These are phyloP conservation scores for Taphrina flavorubra DNA, from an alignment of 1,139 yeast species.

Conservation along the genomic window DNA sequence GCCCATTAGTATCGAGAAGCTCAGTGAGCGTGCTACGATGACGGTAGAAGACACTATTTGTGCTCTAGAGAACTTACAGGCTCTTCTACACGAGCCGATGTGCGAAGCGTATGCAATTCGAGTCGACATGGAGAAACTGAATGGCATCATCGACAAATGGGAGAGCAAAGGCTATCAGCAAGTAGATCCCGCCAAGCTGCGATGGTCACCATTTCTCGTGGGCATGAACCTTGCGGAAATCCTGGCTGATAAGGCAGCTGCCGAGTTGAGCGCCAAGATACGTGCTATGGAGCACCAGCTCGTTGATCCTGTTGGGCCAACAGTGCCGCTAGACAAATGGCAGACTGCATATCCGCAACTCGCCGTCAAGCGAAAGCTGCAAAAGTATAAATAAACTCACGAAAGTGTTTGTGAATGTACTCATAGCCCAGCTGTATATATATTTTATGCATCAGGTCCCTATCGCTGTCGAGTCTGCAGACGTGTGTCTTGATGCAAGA, in stretches of 20 bases:
- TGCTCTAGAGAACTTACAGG: slow-evolving; percentile 77
- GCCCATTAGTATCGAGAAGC: slow-evolving; percentile 61
- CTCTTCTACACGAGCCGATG: slow-evolving; percentile 59
- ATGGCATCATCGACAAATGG: slow-evolving; percentile 61
- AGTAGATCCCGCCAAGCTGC: slow-evolving; percentile 60
- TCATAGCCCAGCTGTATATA: slow-evolving; percentile 2
- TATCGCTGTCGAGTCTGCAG: neutral
- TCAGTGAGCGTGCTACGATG: slow-evolving; percentile 82
- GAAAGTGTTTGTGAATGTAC: neutral
- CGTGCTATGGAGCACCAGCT: slow-evolving; percentile 18
- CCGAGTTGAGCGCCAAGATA: slow-evolving; percentile 8
- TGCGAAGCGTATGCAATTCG: slow-evolving; percentile 61
- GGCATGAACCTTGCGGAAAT: slow-evolving; percentile 37
- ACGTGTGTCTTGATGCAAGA: neutral
- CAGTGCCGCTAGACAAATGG: slow-evolving; percentile 31
- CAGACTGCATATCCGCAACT: slow-evolving; percentile 33
- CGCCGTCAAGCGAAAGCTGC: slow-evolving; percentile 28
- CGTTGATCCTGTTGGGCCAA: slow-evolving; percentile 12
- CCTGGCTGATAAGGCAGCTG: slow-evolving; percentile 30
- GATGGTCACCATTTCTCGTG: slow-evolving; percentile 58
- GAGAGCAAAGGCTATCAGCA: slow-evolving; percentile 61
- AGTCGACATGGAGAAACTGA: slow-evolving; percentile 59
- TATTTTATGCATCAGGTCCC: neutral
- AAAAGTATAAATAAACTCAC: slow-evolving; percentile 10
- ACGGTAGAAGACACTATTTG: slow-evolving; percentile 78